These are phyloP conservation scores for Sporothrix pallida DNA, from an alignment of 2,329 filamentous ascomycete genomes.

Conservation along the genomic window DNA sequence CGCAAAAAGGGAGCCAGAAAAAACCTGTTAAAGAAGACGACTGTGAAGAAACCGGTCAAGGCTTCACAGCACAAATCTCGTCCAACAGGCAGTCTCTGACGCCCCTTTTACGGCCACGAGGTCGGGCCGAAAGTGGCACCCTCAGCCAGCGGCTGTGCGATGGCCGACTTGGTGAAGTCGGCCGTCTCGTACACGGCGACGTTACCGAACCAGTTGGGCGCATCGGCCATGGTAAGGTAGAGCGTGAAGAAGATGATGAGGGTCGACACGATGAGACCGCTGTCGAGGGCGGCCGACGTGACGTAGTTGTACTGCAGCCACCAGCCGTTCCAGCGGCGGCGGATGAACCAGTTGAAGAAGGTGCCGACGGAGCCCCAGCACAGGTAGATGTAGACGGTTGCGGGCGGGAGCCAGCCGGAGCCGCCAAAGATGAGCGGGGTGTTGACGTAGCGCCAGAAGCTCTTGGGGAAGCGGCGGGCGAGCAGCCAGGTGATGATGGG, in stretches of 20 bases:
- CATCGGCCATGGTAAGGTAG: constrained; percentile 60
- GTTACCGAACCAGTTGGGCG: constrained; percentile 70
- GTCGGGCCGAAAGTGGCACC: constrained; percentile 36
- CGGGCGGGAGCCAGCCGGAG: constrained; percentile 67
- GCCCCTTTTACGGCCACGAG: constrained; percentile 32
- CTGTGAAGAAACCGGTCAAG: no score
- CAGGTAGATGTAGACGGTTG: constrained; percentile 73
- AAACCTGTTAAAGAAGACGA: not conserved
- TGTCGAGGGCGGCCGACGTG: constrained; percentile 72
- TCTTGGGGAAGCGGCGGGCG: constrained; percentile 66
- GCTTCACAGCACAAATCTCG: no score
- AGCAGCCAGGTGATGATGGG: constrained; percentile 69
- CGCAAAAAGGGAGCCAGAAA: not conserved
- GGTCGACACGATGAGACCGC: constrained; percentile 68
- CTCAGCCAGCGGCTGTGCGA: constrained; percentile 29
- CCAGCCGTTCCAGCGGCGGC: constrained; percentile 70
- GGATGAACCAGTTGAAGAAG: constrained; percentile 71
- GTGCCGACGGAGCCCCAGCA: constrained; percentile 72
- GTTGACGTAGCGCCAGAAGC: constrained; percentile 68
- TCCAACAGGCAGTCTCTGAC: no score
- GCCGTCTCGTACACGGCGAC: constrained; percentile 40
- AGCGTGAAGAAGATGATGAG: constrained; percentile 74
- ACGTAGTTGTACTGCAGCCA: constrained; percentile 82
- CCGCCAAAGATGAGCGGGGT: constrained; percentile 73
- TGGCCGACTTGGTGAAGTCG: constrained; percentile 31